phyloP scores from a whole-genome alignment of 495 filamentous ascomycete species.

The Achaetomiella virescens region DNA sequence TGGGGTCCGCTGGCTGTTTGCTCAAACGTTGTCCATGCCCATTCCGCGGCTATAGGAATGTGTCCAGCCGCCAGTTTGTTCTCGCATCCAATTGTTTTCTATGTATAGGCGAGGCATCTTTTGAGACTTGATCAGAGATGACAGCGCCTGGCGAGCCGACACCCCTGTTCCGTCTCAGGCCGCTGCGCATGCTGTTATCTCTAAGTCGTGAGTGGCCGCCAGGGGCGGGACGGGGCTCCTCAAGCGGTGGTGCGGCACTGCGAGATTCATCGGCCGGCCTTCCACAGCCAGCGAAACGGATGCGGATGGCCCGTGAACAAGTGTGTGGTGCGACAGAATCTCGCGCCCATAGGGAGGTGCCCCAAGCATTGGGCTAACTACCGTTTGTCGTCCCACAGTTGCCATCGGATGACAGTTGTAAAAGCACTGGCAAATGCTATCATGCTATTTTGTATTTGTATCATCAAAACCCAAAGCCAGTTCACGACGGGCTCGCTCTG shows the following conservation, averaged over 20 bases:
- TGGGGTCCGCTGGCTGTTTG: constrained; percentile 7
- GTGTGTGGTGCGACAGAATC: constrained; percentile 10
- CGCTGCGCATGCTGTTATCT: not conserved
- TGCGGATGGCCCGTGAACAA: not conserved
- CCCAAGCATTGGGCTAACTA: not conserved
- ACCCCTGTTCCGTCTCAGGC: not conserved
- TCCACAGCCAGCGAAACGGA: constrained; percentile 5
- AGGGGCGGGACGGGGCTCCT: not conserved
- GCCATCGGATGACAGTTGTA: not conserved
- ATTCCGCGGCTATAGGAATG: not conserved
- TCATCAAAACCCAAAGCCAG: no score
- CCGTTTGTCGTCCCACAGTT: not conserved
- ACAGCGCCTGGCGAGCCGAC: no score
- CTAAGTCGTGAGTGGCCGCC: not conserved
- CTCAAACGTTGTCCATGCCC: not conserved
- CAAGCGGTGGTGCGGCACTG: constrained; percentile 15
- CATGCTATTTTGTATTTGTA: no score
- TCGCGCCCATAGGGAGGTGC: not conserved
- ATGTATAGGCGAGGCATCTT: not conserved
- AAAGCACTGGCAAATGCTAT: not conserved
- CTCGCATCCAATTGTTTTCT: not conserved
- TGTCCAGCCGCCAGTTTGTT: not conserved
- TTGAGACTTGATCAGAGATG: not conserved
- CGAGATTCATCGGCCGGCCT: constrained; percentile 9
- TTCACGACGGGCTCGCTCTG: no score